Base-by-base conservation (phyloP, 371 early-diverging fungal genomes). In the Syncephalastrum sp. region DNA sequence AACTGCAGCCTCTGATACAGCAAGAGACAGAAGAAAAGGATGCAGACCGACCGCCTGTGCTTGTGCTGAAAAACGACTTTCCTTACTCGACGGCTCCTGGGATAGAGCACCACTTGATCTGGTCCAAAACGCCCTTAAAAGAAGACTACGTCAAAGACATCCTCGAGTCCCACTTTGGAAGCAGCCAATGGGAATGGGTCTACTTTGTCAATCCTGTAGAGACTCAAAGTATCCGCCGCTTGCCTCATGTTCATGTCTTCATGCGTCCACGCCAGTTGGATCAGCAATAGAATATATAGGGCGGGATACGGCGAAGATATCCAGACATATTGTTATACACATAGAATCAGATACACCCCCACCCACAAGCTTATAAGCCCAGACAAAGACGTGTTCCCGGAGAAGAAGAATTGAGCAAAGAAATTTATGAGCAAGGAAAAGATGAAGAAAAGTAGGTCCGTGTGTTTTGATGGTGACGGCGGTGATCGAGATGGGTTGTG, bases 41-140 rank as follows among this genome's bases (percentile, higher is more conserved):
- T 27, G 19, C 16, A 13, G 25, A 47, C 5, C 57, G 62, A 7
- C 63, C 65, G 15, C 43, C 61, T 44, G 63, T 67, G 25, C 65
- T 82, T 50, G 56, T 84, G 44, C 64, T 84, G 7, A 75, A 73
- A 7, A 86, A 86, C 64, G 86, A 86, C 62, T 86, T 80, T 59
- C 85, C 85, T 17, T 86, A 86, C 54, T 79, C 84, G 12, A 65
- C 79, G 5, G 78, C 72, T 14, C 70, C 68, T 24, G 69, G 74
- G 42, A 77, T 77, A 33, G 21, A 52, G 14, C 86, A 86, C 51
- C 59, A 70, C 16, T 64, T 86, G 33, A 61, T 86, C 21, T 86
- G 86, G 86, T 85, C 86, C 12, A 73, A 78, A 60, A 50, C 25
- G 14, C 63, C 69, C 24, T 63, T 86, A 41, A 50, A 54, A 1